Evolutionary conservation across 352 stramenopile species (phyloP).

Genomic region (Pythium sp.): DNA sequence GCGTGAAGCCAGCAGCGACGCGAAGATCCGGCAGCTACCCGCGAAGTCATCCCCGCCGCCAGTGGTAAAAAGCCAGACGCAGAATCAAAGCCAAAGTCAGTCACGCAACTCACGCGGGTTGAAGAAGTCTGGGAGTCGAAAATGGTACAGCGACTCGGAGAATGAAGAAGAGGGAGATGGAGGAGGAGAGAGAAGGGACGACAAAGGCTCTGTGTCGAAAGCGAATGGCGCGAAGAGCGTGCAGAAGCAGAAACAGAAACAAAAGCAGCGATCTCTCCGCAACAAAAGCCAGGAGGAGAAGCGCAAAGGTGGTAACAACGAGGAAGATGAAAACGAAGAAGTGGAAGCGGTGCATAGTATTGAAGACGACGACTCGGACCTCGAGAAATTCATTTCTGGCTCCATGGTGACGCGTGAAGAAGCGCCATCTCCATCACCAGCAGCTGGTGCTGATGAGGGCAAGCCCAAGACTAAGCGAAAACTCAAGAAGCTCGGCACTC

Average conservation of each 20-base stretch:
- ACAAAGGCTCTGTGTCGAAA: neutral
- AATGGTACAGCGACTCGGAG: slow-evolving; percentile 59
- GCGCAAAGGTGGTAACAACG: neutral
- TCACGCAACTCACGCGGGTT: slow-evolving; percentile 17
- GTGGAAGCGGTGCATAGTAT: slow-evolving; percentile 11
- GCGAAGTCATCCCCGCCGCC: slow-evolving; percentile 6
- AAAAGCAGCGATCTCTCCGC: neutral
- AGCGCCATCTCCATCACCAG: neutral
- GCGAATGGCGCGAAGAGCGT: neutral
- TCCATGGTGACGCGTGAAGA: slow-evolving; percentile 19
- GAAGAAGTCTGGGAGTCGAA: slow-evolving; percentile 29
- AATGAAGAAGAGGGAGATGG: slow-evolving; percentile 27
- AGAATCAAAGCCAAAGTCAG: neutral
- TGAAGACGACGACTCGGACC: slow-evolving; percentile 25
- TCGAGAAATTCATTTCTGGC: slow-evolving; percentile 25
- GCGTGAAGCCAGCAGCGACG: slow-evolving; percentile 9
- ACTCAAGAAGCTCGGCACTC: slow-evolving; percentile 5
- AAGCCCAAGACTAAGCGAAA: slow-evolving; percentile 2
- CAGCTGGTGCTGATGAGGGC: neutral
- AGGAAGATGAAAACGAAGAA: slow-evolving; percentile 13
- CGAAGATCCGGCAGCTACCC: slow-evolving; percentile 20
- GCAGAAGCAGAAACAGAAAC: neutral
- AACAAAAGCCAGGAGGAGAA: slow-evolving; percentile 10
- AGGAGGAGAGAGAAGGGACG: slow-evolving; percentile 13
- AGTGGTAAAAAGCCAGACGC: slow-evolving; percentile 5